Evolutionary conservation across 495 filamentous ascomycete species (phyloP).

Genomic region (Aspergillus diversus): DNA sequence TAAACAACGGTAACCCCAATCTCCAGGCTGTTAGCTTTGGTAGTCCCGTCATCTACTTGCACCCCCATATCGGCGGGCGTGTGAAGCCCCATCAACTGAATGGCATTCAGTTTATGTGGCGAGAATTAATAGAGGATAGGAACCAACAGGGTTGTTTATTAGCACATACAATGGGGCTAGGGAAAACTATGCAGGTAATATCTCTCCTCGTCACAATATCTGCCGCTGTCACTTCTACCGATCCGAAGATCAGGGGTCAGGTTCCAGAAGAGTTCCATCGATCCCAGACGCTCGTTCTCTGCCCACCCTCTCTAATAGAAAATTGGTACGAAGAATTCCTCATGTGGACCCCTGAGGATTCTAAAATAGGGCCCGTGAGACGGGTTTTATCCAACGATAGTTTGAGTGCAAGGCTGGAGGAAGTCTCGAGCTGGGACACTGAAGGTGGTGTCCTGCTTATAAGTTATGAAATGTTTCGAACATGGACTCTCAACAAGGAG

Average conservation of each 20-base stretch:
- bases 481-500: constrained; percentile 42
- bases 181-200: constrained; percentile 93
- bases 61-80: constrained; percentile 46
- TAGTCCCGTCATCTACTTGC: constrained; percentile 61
- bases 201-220: constrained; percentile 76
- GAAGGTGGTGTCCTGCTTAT: constrained; percentile 75
- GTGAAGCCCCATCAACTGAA: constrained; percentile 64
- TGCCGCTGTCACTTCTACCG: constrained; percentile 61
- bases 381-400: constrained; percentile 45
- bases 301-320: constrained; percentile 72
- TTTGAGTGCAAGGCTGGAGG: constrained; percentile 38
- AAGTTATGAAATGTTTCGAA: constrained; percentile 70
- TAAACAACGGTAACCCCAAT: constrained; percentile 41
- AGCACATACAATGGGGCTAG: constrained; percentile 91
- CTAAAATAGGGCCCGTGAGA: constrained; percentile 52
- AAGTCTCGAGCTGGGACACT: constrained; percentile 60
- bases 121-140: constrained; percentile 67
- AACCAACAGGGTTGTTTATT: constrained; percentile 76
- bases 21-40: constrained; percentile 71
- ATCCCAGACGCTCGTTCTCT: constrained; percentile 72
- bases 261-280: constrained; percentile 64
- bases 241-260: constrained; percentile 61
- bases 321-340: constrained; percentile 84
- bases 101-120: constrained; percentile 90
- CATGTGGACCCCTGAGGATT: constrained; percentile 62